Conservation (phyloP, 371 early-diverging fungal genomes). For the Mucor velutinosus region DNA sequence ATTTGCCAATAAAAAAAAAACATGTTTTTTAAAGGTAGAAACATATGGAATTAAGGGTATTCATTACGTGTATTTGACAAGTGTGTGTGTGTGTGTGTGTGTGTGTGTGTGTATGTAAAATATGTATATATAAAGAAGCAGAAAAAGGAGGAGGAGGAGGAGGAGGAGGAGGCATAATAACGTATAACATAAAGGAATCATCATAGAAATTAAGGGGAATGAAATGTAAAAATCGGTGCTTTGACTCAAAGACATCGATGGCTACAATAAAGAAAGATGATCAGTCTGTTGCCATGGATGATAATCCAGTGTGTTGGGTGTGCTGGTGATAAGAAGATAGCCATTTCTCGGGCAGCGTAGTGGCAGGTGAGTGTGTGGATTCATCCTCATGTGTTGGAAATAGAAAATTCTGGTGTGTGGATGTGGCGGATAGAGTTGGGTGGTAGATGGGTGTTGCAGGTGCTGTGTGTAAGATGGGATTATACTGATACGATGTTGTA, state of each 20-base stretch:
- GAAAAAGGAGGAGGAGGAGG: too few species aligned
- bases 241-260: background rate
- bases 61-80: background rate
- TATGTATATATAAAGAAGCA: too few species aligned
- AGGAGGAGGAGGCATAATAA: background rate
- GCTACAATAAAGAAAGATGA: background rate
- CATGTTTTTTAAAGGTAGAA: background rate
- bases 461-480: constrained; percentile 1
- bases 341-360: constrained; percentile 9
- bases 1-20: background rate
- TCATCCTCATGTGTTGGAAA: background rate
- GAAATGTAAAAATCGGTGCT: background rate
- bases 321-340: background rate
- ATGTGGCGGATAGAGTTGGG: background rate
- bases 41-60: background rate
- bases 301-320: constrained; percentile 7
- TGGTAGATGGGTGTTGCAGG: constrained; percentile 8
- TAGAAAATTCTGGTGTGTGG: background rate
- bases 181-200: background rate
- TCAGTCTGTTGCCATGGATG: background rate
- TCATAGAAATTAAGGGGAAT: background rate
- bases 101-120: background rate
- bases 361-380: background rate
- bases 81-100: background rate
- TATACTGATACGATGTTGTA: background rate